Evolutionary conservation across 2,329 filamentous ascomycete genomes (phyloP), one percentile per base, ranked within the genome.

Genomic region (Ophiocordyceps camponoti-floridani): DNA sequence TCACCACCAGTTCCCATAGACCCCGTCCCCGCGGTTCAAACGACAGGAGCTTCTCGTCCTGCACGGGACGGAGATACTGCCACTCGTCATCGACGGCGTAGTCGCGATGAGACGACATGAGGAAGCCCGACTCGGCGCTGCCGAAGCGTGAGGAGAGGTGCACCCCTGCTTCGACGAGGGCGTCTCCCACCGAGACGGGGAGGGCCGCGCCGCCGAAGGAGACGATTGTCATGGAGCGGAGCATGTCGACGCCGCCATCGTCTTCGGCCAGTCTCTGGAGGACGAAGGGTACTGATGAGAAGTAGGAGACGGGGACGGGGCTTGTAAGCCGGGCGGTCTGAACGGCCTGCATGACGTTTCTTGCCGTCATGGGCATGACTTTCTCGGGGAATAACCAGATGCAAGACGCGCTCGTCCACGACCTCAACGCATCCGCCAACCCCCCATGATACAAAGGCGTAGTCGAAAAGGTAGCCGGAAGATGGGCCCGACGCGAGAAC

Each of bases 391-490:
- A 82, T 10, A 81, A 61, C 72, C 75, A 81, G 2, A 80, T 72
- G 51, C 72, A 56, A 0, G 73, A 69, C 16, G 65, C 66, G 46
- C 72, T 75, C 1, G 73, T 71, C 76, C 77, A 80, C 0, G 75
- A 67, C 43, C 77, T 62, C 41, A 81, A 70, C 18, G 73, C 65
- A 53, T 82, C 78, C 1, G 77, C 73, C 9, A 79, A 65, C 0
- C 77, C 78, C 1, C 77, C 78, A 50, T 81, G 76, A 49, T 79
- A 82, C 0, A 82, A 62, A 0, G 78, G 77, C 3, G 77, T 82
- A 0, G 76, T 79, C 0, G 76, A 77, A 50, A 81, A 81, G 0
- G 74, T 78, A 0, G 73, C 69, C 2, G 60, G 53, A 14, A 37
- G 4, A 3, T 58, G 0, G 52, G 40, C 0, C 57, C 54, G 4